Evolutionary conservation across 805 yeast species (phyloP), one percentile per base, ranked within the genome.

Genomic region (Brettanomyces bruxellensis): DNA sequence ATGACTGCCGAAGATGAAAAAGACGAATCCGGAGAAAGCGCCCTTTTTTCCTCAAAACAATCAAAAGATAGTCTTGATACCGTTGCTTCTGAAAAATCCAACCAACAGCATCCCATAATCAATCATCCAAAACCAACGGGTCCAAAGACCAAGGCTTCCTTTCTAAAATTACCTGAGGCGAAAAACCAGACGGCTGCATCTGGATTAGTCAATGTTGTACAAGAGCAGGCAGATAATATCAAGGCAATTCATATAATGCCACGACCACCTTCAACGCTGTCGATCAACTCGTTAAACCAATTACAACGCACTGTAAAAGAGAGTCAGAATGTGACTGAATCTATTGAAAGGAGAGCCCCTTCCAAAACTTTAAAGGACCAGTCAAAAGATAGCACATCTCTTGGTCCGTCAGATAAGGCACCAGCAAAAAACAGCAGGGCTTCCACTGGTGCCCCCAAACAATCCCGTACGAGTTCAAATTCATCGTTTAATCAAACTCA

Each of bases 121-220:
- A 28, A 9, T 9, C 32, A 28, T 28, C 7, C 32, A 9, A 28
- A 28, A 28, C 38, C 38, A 6, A 35, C 23, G 3, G 14, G 28
- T 6, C 37, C 34, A 24, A 34, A 14, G 6, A 18, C 34, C 14
- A 34, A 24, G 38, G 22, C 46, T 3, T 45, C 48, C 5, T 48
- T 48, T 28, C 41, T 47, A 13, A 45, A 42, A 32, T 22, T 48
- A 5, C 46, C 46, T 3, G 46, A 45, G 13, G 23, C 44, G 9
- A 45, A 45, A 18, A 45, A 30, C 13, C 36, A 38, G 24, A 14
- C 23, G 5, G 41, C 46, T 12, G 23, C 47, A 4, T 53, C 64
- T 3, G 55, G 55, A 3, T 39, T 57, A 45, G 54, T 59, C 18
- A 53, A 58, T 5, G 65, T 56, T 12, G 61, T 59, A 8, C 59